Evolutionary conservation across 2,329 filamentous ascomycete genomes (phyloP).

Genomic region (Lachnellula hyalina): DNA sequence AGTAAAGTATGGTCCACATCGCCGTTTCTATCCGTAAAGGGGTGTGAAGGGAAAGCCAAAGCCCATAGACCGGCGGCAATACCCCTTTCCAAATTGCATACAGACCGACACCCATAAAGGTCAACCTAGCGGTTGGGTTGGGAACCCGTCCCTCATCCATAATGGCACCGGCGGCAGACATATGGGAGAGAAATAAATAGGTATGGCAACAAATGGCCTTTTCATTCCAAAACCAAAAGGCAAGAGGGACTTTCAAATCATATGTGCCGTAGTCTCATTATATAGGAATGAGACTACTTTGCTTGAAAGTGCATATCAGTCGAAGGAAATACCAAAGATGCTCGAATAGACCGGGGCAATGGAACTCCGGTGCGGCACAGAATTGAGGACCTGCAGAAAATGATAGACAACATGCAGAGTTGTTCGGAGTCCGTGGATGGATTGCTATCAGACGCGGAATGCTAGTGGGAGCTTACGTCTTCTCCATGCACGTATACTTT

Average conservation of each 20-base stretch:
- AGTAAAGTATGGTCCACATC: conserved; percentile 68
- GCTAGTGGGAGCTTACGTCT: not conserved
- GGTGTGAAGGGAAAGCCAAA: conserved; percentile 45
- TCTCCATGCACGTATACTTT: not conserved
- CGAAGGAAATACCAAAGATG: not conserved
- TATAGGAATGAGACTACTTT: too few relatives aligned
- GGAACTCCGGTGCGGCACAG: not conserved
- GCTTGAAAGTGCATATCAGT: not conserved
- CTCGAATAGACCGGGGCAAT: not conserved
- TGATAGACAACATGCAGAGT: not conserved
- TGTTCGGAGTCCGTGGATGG: not conserved
- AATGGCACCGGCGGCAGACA: not conserved
- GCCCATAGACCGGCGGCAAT: not conserved
- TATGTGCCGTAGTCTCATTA: not conserved
- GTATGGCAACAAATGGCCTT: not conserved
- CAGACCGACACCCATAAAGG: not conserved
- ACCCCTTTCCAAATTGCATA: not conserved
- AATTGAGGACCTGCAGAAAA: not conserved
- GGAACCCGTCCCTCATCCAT: not conserved
- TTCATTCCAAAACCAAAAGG: not conserved
- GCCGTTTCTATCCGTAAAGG: conserved; percentile 65
- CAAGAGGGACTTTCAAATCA: not conserved
- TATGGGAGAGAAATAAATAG: not conserved
- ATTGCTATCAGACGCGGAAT: not conserved
- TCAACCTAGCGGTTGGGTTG: not conserved